Base-by-base conservation (phyloP, 164 flowering plant species). In the Vitis riparia region DNA sequence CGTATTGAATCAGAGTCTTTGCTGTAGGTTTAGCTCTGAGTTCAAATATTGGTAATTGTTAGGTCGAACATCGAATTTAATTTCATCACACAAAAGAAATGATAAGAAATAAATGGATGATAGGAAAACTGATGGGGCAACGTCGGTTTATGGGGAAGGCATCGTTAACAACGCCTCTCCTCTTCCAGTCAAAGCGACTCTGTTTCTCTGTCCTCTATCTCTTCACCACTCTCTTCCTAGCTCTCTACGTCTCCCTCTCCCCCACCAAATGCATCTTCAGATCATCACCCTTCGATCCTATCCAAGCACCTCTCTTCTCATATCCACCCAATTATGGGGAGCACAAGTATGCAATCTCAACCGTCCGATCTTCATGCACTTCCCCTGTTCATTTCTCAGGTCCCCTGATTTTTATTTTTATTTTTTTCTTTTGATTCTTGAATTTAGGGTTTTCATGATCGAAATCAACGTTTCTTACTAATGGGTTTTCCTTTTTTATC, bases 291-390 rank as follows among this genome's bases (percentile, higher is more conserved):
- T 85, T 79, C 70, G 96, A 91, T 74, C 96, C 91, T 1, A 70
- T 91, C 53, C 94, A 82, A 51, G 19, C 79, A 44, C 80, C 95
- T 57, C 91, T 89, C 74, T 95, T 91, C 79, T 78, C 82, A 53
- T 93, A 95, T 78, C 97, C 97, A 49, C 29, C 85, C 14, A 82
- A 89, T 55, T 95, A 95, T 71, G 97, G 98, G 0, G 90, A 88
- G 63, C 96, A 87, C 85, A 95, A 95, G 62, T 81, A 95, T 68
- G 89, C 92, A 8, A 49, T 93, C 75, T 89, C 96, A 16, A 87
- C 94, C 14, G 68, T 68, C 50, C 91, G 88, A 68, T 81, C 95
- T 23, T 80, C 94, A 15, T 95, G 99, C 83, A 67, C 66, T 61
- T 86, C 91, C 83, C 94, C 94, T 73, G 81, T 93, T 61, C 79